These are phyloP conservation scores for Oxyria digyna DNA, from an alignment of 148 eudicot genomes.

Conservation along the genomic window DNA sequence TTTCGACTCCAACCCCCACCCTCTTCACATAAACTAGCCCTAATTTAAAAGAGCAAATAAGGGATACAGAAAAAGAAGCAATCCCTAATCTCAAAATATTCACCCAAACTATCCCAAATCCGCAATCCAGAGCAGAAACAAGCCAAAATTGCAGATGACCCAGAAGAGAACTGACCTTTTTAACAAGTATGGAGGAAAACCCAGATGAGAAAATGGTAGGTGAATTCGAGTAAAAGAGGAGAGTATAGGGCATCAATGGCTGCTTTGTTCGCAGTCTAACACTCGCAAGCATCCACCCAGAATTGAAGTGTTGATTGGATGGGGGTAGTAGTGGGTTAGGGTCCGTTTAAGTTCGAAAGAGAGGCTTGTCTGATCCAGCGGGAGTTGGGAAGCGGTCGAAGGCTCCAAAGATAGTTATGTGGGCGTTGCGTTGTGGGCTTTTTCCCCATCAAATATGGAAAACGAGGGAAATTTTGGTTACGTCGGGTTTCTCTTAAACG, in stretches of 20 bases:
- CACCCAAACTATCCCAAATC: background rate
- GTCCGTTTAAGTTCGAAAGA: background rate
- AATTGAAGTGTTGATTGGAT: background rate
- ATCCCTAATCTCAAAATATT: background rate
- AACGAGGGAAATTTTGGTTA: slow-evolving; percentile 8
- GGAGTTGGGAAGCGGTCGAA: slow-evolving; percentile 3
- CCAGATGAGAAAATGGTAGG: slow-evolving; percentile 7
- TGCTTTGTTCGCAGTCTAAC: background rate
- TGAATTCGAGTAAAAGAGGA: background rate
- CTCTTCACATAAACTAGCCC: background rate
- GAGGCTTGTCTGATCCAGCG: background rate
- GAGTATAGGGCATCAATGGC: background rate
- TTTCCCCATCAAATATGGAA: background rate
- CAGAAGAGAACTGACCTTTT: slow-evolving; percentile 4
- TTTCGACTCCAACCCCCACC: background rate
- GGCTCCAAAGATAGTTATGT: background rate
- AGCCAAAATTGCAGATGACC: background rate
- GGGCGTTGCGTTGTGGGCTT: slow-evolving; percentile 1
- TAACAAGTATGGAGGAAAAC: background rate
- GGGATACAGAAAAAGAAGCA: background rate
- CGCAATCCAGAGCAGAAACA: background rate
- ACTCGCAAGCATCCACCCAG: background rate
- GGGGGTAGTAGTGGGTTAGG: background rate
- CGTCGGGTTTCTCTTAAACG: background rate
- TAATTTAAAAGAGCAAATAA: background rate